These are phyloP conservation scores for Solanum pimpinellifolium DNA, from an alignment of 257 asterid species.

Conservation along the genomic window DNA sequence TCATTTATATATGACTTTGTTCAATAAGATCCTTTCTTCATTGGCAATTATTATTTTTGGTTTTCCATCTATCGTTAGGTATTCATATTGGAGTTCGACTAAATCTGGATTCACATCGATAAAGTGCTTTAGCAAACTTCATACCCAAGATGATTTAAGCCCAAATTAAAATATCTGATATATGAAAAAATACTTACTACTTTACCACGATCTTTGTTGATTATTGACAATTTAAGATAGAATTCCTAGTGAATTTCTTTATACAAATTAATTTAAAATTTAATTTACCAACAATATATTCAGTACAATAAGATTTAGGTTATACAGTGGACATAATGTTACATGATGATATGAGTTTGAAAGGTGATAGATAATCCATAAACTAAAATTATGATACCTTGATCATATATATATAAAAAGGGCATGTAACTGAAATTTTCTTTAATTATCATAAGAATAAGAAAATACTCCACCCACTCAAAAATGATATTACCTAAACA, in stretches of 20 bases:
- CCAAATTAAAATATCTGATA: too few relatives aligned
- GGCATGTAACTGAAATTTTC: background rate
- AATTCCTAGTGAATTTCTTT: background rate
- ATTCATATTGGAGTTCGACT: rapidly evolving
- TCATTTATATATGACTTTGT: background rate
- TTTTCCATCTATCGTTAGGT: rapidly evolving
- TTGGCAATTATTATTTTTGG: background rate
- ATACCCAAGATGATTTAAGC: too few relatives aligned
- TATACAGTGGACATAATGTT: too few relatives aligned
- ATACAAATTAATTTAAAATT: background rate
- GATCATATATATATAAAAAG: background rate
- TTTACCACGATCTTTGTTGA: too few relatives aligned
- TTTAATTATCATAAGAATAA: background rate
- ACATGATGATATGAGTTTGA: background rate
- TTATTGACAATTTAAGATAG: background rate
- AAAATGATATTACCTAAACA: too few relatives aligned
- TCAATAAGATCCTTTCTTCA: background rate
- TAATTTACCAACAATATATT: background rate
- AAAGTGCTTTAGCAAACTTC: rapidly evolving
- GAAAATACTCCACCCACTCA: too few relatives aligned
- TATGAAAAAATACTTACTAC: rapidly evolving
- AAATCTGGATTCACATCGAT: rapidly evolving
- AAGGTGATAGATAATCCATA: background rate
- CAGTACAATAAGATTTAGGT: too few relatives aligned
- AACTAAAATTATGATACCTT: too few relatives aligned